These are phyloP conservation scores for Chenopodium suecicum DNA, from an alignment of 148 eudicot genomes.

Conservation along the genomic window DNA sequence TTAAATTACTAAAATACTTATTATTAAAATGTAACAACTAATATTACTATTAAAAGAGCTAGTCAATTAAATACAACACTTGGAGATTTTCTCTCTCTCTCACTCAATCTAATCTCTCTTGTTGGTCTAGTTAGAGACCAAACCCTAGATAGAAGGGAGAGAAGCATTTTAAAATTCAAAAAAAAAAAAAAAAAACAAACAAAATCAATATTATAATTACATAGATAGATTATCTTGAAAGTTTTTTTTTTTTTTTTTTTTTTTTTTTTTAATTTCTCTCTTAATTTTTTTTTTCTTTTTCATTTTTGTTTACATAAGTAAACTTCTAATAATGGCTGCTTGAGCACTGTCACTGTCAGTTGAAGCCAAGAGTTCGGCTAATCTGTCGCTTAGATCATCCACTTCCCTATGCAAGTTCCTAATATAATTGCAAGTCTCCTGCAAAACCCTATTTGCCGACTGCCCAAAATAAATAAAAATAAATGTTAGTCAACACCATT, in stretches of 20 bases:
- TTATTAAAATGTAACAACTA: slow-evolving; percentile 17
- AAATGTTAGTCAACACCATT: not conserved
- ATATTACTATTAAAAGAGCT: slow-evolving; percentile 8
- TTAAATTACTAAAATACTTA: not conserved
- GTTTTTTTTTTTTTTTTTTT: not conserved
- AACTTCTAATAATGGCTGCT: slow-evolving; percentile 81
- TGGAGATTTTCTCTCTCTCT: slow-evolving; percentile 6
- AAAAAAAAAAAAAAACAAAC: not conserved
- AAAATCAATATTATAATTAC: too few species aligned
- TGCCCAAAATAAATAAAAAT: slow-evolving; percentile 17
- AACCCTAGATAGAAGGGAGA: slow-evolving; percentile 37
- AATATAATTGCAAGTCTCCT: slow-evolving; percentile 89
- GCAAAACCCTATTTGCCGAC: slow-evolving; percentile 82
- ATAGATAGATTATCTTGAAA: too few species aligned
- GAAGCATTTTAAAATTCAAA: slow-evolving; percentile 4
- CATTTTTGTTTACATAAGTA: slow-evolving; percentile 50
- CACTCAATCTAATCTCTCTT: slow-evolving; percentile 21
- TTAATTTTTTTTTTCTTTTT: not conserved
- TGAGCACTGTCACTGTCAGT: slow-evolving; percentile 85
- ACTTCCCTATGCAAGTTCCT: slow-evolving; percentile 79
- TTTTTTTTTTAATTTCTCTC: slow-evolving; percentile 6
- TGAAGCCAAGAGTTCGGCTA: slow-evolving; percentile 73
- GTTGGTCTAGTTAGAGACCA: slow-evolving; percentile 29
- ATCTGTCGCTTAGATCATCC: slow-evolving; percentile 75
- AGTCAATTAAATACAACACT: slow-evolving; percentile 13